phyloP scores from a whole-genome alignment of 371 early-diverging fungal species.

The Blakeslea trispora region DNA sequence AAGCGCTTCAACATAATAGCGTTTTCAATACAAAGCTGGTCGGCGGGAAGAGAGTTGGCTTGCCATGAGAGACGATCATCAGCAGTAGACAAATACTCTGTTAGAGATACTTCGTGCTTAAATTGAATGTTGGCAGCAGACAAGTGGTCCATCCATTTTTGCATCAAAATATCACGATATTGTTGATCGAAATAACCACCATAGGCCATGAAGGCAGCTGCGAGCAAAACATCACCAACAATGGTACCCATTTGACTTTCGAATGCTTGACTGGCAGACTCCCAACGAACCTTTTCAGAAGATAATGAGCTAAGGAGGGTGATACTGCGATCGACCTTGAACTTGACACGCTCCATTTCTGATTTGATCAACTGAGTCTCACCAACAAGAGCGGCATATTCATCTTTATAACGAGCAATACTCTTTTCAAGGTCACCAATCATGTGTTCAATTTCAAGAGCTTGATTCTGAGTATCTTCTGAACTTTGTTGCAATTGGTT shows the following conservation, averaged over 20 bases:
- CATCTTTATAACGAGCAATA: constrained; percentile 92
- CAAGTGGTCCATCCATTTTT: constrained; percentile 82
- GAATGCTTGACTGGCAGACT: constrained; percentile 87
- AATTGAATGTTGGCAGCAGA: constrained; percentile 74
- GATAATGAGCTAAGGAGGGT: constrained; percentile 88
- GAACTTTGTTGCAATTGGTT: constrained; percentile 81
- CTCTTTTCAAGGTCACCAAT: constrained; percentile 85
- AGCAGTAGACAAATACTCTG: constrained; percentile 91
- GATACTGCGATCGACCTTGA: constrained; percentile 91
- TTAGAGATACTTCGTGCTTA: constrained; percentile 82
- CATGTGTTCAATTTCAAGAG: constrained; percentile 76
- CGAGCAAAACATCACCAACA: constrained; percentile 96
- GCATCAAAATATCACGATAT: constrained; percentile 80
- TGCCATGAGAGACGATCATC: constrained; percentile 95
- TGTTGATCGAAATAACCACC: constrained; percentile 97
- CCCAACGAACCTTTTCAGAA: constrained; percentile 96
- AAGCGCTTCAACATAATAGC: constrained; percentile 95
- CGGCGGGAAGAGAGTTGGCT: constrained; percentile 82
- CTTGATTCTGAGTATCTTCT: constrained; percentile 72
- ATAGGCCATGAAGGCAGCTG: constrained; percentile 94
- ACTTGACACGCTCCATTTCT: constrained; percentile 96
- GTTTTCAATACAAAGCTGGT: constrained; percentile 95
- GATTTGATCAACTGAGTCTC: constrained; percentile 89
- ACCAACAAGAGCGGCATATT: constrained; percentile 94
- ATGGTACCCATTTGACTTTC: constrained; percentile 96